Evolutionary conservation across 2,329 filamentous ascomycete genomes (phyloP).

Genomic region (Phaeosphaeriaceae sp.): DNA sequence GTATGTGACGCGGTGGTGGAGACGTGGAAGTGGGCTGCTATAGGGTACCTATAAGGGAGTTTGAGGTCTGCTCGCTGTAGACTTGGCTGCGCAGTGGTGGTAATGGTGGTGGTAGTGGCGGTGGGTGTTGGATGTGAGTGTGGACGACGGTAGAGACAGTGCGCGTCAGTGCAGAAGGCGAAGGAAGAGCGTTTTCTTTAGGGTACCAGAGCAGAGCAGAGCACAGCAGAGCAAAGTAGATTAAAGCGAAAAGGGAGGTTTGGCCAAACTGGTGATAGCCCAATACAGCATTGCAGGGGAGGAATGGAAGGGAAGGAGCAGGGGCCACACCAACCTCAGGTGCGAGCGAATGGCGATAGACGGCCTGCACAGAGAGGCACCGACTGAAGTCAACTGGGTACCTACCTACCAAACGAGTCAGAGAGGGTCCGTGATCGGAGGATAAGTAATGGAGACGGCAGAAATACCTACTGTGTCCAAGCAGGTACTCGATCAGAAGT

Average conservation of each 20-base stretch:
- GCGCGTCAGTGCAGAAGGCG: conserved; percentile 4
- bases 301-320: neutral
- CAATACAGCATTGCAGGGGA: conserved; percentile 7
- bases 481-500: no score
- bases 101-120: no score
- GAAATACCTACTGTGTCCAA: no score
- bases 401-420: no score
- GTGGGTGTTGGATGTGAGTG: conserved; percentile 2
- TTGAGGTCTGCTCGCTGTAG: conserved; percentile 7
- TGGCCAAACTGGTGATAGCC: conserved; percentile 2
- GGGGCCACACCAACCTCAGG: neutral
- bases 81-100: neutral
- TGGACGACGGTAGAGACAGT: conserved; percentile 1
- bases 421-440: no score
- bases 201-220: neutral
- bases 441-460: no score
- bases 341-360: no score
- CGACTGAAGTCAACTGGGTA: no score
- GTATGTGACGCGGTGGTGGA: conserved; percentile 22
- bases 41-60: conserved; percentile 8
- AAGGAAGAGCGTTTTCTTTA: neutral
- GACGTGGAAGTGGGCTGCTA: conserved; percentile 15
- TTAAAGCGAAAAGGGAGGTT: neutral
- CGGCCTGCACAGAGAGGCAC: no score
- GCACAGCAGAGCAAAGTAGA: neutral